These are phyloP conservation scores for Nicotiana rustica DNA, from an alignment of 305 asterid genomes.

Conservation along the genomic window DNA sequence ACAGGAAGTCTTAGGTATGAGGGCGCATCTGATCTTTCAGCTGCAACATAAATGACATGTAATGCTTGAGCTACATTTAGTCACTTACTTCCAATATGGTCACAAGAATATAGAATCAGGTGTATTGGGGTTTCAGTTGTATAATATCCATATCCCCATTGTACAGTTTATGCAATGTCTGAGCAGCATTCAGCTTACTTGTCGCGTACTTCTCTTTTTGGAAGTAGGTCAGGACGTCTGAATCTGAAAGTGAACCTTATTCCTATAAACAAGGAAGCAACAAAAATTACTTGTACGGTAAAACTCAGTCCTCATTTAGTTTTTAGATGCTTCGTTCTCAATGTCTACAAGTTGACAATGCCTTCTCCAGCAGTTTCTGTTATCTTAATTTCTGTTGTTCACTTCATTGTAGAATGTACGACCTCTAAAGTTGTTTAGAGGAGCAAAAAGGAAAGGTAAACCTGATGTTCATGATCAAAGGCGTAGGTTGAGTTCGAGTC, in stretches of 20 bases:
- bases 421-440: not conserved
- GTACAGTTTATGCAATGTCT: not conserved
- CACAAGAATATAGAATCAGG: not conserved
- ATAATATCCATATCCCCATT: not conserved
- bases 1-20: not conserved
- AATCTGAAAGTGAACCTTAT: conserved; percentile 66
- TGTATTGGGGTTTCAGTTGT: not conserved
- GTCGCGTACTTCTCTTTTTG: conserved; percentile 74
- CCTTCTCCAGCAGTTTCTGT: not conserved
- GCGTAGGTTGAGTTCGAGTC: not conserved
- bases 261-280: conserved; percentile 54
- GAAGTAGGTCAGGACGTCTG: conserved; percentile 84
- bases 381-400: not conserved
- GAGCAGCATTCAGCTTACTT: conserved; percentile 47
- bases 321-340: not conserved
- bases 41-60: not conserved
- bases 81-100: conserved; percentile 13
- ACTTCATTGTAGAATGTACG: not conserved
- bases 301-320: not conserved
- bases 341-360: not conserved
- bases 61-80: conserved; percentile 19
- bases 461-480: not conserved
- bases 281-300: not conserved
- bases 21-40: conserved; percentile 15
- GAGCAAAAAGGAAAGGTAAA: not conserved